Base-by-base conservation (phyloP, 140 eudicot species). In the Flaveria floridana region DNA sequence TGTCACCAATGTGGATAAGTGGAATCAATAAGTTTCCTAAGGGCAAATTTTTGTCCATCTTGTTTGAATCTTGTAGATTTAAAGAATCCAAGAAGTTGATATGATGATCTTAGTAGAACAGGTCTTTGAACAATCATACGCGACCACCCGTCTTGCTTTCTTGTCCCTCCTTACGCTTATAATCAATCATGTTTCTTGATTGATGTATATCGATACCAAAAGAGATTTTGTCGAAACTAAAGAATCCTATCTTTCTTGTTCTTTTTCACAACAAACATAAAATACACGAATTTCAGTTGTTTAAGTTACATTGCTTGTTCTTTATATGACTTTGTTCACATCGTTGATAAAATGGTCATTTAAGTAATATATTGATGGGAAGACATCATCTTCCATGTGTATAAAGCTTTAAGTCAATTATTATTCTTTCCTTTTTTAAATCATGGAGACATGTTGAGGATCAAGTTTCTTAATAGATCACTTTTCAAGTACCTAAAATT, bases 1-100 rank as follows among this genome's bases (percentile, higher is more conserved):
- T 74, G 80, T 74, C 80, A 80, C 67, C 80, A 75, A 50, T 75
- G 51, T 80, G 84, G 80, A 80, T 80, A 75, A 75, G 84, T 80
- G 80, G 79, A 74, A 74, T 58, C 72, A 66, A 74, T 80, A 61
- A 74, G 76, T 46, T 73, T 68, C 52, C 71, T 16, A 39, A 41
- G 52, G 71, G 37, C 41, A 44, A 71, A 7, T 18, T 41, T 67
- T 16, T 51, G 57, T 20, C 63, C 69, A 61, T 18, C 71, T 39
- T 68, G 71, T 46, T 5, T 66, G 67, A 37, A 52, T 23, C 68
- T 20, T 7, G 8, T 1, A 48, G 39, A 66, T 18, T 4, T 7
- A 66, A 66, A 66, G 71, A 41, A 66, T 37, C 16, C 16, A 48
- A 48, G 53, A 76, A 51, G 64, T 34, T 21, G 18, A 28, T 76